Evolutionary conservation across 1,284 basidiomycete genomes (phyloP), one percentile per base, ranked within the genome.

Genomic region (Inonotus obliquus): DNA sequence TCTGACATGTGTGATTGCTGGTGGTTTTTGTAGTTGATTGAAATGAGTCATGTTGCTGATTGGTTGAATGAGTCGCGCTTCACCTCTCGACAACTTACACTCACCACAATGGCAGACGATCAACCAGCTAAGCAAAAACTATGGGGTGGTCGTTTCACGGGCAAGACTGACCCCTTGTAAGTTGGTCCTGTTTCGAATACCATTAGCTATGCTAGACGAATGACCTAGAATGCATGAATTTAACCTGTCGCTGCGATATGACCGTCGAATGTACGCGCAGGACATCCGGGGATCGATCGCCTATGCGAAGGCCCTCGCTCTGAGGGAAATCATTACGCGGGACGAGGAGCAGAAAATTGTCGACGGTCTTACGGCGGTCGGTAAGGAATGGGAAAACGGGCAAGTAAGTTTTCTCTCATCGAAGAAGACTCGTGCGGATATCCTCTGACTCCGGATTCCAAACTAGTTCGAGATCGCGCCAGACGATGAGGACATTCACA

Each of bases 401-500:
- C 76, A 77, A 66, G 92, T 92, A 68, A 32, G 32, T 9, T 1
- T 52, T 52, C n/a, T n/a, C 10, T 17, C 14, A 27, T 17, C 2
- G 41, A 10, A 14, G n/a, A 11, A 52, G 25, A 32, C 32, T 17
- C 51, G 32, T n/a, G 4, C 27, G 14, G 21, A 6, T 23, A n/a
- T 32, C 27, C 29, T 41, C 35, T 45, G 19, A 56, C n/a, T 32
- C 27, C 41, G 47, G 29, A 51, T 14, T 38, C 25, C 48, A n/a
- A 11, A 44, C 29, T 67, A 93, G 86, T 96, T 97, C 71, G 71
- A 77, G 64, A 76, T 86, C 48, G 78, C 87, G 64, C 78, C 85
- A 14, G 94, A 96, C 68, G 96, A 99, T 71, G 96, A 99, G 71
- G 96, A 99, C 71, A 98, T 99, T 64, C 96, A 99, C 74, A 99